Evolutionary conservation across 2,329 filamentous ascomycete species (phyloP).

Genomic region (Phaeomoniella chlamydospora): DNA sequence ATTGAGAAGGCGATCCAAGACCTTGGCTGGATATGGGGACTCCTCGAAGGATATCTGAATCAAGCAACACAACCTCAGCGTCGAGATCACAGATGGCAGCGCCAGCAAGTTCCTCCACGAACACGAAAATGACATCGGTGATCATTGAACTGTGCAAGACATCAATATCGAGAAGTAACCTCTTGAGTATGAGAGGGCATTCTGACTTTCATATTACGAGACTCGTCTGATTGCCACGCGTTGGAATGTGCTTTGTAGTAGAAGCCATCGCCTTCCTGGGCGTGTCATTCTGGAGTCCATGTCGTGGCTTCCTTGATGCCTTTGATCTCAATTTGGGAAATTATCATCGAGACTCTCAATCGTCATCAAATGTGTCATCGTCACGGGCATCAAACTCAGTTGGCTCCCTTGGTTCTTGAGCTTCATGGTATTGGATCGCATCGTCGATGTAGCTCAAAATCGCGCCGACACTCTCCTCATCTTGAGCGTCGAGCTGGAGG

Average conservation of each 20-base stretch:
- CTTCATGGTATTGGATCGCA: slow-evolving; percentile 83
- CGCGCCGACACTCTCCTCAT: slow-evolving; percentile 77
- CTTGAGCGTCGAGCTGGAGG: slow-evolving; percentile 72
- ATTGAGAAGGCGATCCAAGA: slow-evolving; percentile 18
- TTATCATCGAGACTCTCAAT: too few species aligned
- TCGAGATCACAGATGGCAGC: slow-evolving; percentile 2
- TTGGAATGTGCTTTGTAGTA: too few species aligned
- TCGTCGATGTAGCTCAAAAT: slow-evolving; percentile 90
- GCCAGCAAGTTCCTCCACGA: not conserved
- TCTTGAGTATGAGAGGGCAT: too few species aligned
- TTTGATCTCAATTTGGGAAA: too few species aligned
- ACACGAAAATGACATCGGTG: slow-evolving; percentile 2
- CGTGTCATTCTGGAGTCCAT: too few species aligned
- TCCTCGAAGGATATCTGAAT: slow-evolving; percentile 48
- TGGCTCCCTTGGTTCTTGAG: slow-evolving; percentile 79
- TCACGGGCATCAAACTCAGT: slow-evolving; percentile 42
- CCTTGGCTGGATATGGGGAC: slow-evolving; percentile 42
- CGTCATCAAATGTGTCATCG: too few species aligned
- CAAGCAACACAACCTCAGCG: not conserved
- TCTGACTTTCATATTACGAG: too few species aligned
- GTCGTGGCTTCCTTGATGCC: too few species aligned
- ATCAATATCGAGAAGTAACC: too few species aligned
- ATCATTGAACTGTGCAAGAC: too few species aligned
- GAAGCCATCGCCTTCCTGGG: too few species aligned
- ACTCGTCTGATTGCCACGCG: too few species aligned